These are phyloP conservation scores for Phytophthora meadii DNA, from an alignment of 352 stramenopile species.

Conservation along the genomic window DNA sequence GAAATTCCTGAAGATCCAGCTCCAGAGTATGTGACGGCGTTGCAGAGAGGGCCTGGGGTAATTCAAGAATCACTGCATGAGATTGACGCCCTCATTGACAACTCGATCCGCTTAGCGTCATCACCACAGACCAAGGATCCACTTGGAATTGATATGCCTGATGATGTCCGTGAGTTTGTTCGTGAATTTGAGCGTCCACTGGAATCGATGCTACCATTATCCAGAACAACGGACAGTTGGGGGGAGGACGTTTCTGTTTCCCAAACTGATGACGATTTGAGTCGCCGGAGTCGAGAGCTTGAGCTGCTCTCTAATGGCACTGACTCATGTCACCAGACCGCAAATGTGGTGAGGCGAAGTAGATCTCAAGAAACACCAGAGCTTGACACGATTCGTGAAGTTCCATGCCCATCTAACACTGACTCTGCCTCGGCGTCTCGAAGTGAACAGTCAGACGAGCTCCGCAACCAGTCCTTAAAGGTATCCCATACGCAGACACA, in stretches of 20 bases:
- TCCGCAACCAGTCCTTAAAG: not conserved
- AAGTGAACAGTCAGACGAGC: constrained; percentile 17
- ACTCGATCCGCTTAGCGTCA: constrained; percentile 26
- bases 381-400: constrained; percentile 49
- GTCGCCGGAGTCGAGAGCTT: constrained; percentile 35
- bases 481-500: not conserved
- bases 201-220: constrained; percentile 62
- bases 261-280: constrained; percentile 38
- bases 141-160: constrained; percentile 25
- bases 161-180: constrained; percentile 52
- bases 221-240: constrained; percentile 68
- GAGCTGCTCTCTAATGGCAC: constrained; percentile 26
- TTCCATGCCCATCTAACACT: constrained; percentile 20
- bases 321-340: constrained; percentile 11
- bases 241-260: constrained; percentile 50
- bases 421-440: constrained; percentile 17
- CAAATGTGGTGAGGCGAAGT: constrained; percentile 26
- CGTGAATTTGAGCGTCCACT: constrained; percentile 55
- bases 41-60: constrained; percentile 46
- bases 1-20: constrained; percentile 34
- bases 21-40: constrained; percentile 38
- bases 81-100: constrained; percentile 59
- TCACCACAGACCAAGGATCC: constrained; percentile 14
- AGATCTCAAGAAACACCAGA: constrained; percentile 41
- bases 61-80: constrained; percentile 59